Base-by-base conservation (phyloP, 345 rosid species). In the Trapa bicornis region DNA sequence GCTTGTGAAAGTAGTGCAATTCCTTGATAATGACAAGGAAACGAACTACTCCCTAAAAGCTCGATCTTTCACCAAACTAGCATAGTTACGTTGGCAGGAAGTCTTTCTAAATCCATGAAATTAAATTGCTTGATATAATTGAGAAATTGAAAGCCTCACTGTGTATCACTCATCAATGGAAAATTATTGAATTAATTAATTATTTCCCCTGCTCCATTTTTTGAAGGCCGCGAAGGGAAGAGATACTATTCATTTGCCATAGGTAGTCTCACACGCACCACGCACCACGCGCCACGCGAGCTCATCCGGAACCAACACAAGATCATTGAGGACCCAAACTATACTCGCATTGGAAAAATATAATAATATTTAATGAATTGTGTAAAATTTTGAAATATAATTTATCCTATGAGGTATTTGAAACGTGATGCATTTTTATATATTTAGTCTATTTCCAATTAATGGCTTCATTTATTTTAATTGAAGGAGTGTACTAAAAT, bases 41-140 rank as follows among this genome's bases (percentile, higher is more conserved):
- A 3, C 42, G 42, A 39, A 39, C 42, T 6, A 6, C 6, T 3
- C 42, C 42, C 42, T 39, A 39, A 39, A 39, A 39, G 42, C 42
- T 39, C 42, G 42, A 39, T 56, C 29, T 58, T 58, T 58, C 62
- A 58, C 62, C 62, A 58, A 58, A 58, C 33, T 58, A 58, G 62
- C 32, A 58, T 58, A 1, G 14, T 33, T 32, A 58, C 8, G 11
- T 58, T 10, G 62, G 29, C 37, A 1, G 37, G 62, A 35, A 11
- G 62, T 33, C 37, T 8, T 45, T 58, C 62, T 10, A 11, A 58
- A 32, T 58, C 62, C 62, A 11, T 58, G 62, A 10, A 29, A 32
- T 58, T 39, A 38, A 58, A 35, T 35, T 58, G 62, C 32, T 58
- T 58, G 13, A 29, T 7, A 10, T 58, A 29, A 32, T 58, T 32